Evolutionary conservation across 2,329 filamentous ascomycete genomes (phyloP).

Genomic region (Chrysosporium keratinophilum): DNA sequence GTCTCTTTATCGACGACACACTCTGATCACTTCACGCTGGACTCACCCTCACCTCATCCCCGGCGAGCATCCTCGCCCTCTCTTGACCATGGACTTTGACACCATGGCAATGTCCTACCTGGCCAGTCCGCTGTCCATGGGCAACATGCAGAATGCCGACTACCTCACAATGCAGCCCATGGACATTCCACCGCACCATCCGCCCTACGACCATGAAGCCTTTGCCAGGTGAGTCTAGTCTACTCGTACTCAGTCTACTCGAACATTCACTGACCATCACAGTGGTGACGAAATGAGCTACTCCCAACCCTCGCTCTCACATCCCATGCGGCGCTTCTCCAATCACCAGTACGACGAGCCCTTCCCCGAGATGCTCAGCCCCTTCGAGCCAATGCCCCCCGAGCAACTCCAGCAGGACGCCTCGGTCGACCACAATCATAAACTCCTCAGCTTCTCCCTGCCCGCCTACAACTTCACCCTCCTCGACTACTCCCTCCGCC

Average conservation of each 20-base stretch:
- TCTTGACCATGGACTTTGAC: constrained; percentile 45
- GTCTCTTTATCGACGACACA: constrained; percentile 9
- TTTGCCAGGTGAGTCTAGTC: constrained; percentile 44
- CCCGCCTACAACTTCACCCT: constrained; percentile 51
- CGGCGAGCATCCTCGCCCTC: constrained; percentile 11
- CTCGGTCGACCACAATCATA: constrained; percentile 55
- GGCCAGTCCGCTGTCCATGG: constrained; percentile 47
- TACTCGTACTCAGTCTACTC: constrained; percentile 12
- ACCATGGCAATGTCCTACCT: constrained; percentile 55
- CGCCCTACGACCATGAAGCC: constrained; percentile 50
- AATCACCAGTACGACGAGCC: constrained; percentile 39
- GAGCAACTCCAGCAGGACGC: constrained; percentile 37
- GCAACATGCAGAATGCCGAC: constrained; percentile 40
- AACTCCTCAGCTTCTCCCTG: constrained; percentile 64
- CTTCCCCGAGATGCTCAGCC: constrained; percentile 37
- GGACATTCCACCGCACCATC: constrained; percentile 49
- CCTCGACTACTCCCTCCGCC: constrained; percentile 49
- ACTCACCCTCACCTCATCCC: neutral
- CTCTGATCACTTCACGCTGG: constrained; percentile 5
- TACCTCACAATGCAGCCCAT: constrained; percentile 43
- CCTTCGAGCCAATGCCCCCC: constrained; percentile 28
- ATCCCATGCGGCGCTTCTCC: constrained; percentile 42
- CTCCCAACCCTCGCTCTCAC: constrained; percentile 32
- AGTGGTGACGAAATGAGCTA: constrained; percentile 46
- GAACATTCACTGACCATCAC: constrained; percentile 4